phyloP scores from a whole-genome alignment of 1,284 basidiomycete genomes.

The Ganoderma leucocontextum region DNA sequence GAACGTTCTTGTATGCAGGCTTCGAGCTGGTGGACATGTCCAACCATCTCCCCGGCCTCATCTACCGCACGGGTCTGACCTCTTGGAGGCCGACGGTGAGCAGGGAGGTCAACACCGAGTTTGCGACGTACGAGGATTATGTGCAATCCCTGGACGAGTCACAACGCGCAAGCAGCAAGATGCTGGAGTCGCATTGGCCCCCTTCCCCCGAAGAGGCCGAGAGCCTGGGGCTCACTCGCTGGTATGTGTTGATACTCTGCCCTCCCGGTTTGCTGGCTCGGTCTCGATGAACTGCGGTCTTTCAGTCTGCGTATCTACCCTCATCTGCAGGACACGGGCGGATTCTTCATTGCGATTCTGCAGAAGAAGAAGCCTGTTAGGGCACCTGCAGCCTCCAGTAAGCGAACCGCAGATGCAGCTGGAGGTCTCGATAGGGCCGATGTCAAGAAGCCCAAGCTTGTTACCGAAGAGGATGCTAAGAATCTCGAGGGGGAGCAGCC shows the following conservation, averaged over 20 bases:
- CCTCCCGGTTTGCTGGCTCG: background rate
- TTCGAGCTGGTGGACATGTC: slow-evolving; percentile 89
- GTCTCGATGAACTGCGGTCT: background rate
- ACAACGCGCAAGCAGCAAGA: slow-evolving; percentile 59
- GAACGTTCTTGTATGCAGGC: slow-evolving; percentile 48
- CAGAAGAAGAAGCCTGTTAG: slow-evolving; percentile 51
- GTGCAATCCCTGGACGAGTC: slow-evolving; percentile 57
- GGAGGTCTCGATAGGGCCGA: slow-evolving; percentile 50
- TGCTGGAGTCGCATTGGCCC: slow-evolving; percentile 83
- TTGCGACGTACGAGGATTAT: slow-evolving; percentile 65
- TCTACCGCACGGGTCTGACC: slow-evolving; percentile 78
- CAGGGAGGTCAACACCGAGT: slow-evolving; percentile 52
- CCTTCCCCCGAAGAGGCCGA: slow-evolving; percentile 62
- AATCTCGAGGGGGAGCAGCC: slow-evolving; percentile 2
- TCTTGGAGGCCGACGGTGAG: slow-evolving; percentile 78
- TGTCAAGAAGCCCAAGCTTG: slow-evolving; percentile 57
- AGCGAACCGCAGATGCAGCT: slow-evolving; percentile 54
- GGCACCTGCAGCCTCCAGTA: slow-evolving; percentile 36
- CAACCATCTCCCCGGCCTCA: slow-evolving; percentile 72
- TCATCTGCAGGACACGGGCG: slow-evolving; percentile 96
- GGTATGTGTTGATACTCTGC: slow-evolving; percentile 55
- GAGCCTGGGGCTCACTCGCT: slow-evolving; percentile 69
- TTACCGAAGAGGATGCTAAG: slow-evolving; percentile 32
- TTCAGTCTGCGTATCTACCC: slow-evolving; percentile 89
- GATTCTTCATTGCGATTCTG: slow-evolving; percentile 95